These are phyloP conservation scores for Eucalyptus camaldulensis DNA, from an alignment of 345 rosid genomes.

Conservation along the genomic window DNA sequence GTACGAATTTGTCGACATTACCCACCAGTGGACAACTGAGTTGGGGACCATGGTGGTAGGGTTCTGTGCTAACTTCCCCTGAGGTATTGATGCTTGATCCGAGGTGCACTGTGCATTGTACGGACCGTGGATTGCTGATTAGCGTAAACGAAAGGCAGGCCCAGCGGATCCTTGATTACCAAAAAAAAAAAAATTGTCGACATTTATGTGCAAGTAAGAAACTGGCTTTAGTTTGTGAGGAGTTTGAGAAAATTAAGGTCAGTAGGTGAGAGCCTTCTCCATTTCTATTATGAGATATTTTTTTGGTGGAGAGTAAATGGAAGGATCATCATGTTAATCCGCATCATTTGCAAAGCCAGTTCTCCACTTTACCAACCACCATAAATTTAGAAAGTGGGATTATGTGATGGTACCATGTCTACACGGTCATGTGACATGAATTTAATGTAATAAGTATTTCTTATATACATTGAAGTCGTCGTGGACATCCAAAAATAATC, in stretches of 20 bases:
- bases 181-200: neutral
- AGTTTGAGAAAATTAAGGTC: neutral
- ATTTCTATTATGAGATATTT: neutral
- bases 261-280: neutral
- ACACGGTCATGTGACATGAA: neutral
- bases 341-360: neutral
- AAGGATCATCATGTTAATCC: neutral
- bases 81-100: too few species aligned
- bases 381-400: neutral
- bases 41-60: too few species aligned
- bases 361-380: neutral
- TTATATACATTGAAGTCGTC: neutral
- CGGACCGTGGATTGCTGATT: too few species aligned
- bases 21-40: too few species aligned
- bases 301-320: neutral
- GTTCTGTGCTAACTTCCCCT: too few species aligned
- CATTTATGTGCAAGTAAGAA: neutral
- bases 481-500: neutral
- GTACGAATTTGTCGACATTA: neutral
- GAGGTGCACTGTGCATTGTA: too few species aligned
- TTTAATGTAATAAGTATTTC: neutral
- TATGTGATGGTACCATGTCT: rapidly evolving
- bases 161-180: too few species aligned
- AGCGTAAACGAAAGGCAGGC: too few species aligned
- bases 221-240: neutral